Evolutionary conservation across 202 grass and related monocot species (phyloP).

Genomic region (Saccharum hybrid): DNA sequence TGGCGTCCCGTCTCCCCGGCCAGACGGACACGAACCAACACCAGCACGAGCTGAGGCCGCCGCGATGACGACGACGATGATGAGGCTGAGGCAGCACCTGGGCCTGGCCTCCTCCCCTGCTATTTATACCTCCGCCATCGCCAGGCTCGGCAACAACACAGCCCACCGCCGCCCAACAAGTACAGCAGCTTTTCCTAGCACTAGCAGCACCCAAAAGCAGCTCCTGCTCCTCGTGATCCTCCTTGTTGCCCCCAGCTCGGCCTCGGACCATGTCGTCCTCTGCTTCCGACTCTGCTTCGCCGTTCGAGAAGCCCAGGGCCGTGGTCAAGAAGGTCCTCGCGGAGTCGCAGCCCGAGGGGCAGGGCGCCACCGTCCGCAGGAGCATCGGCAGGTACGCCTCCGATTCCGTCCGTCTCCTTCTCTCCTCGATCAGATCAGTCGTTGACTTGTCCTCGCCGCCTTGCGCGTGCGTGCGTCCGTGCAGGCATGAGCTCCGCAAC

Average conservation of each 20-base stretch:
- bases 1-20: not conserved
- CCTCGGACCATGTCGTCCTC: slow-evolving; percentile 28
- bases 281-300: not conserved
- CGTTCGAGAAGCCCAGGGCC: slow-evolving; percentile 62
- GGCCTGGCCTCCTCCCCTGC: not conserved
- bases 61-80: slow-evolving; percentile 9
- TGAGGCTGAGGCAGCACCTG: slow-evolving; percentile 27
- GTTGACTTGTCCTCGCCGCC: not conserved
- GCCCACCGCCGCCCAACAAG: not conserved
- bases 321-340: slow-evolving; percentile 71
- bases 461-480: not conserved
- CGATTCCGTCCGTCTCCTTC: not conserved
- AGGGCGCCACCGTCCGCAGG: slow-evolving; percentile 80
- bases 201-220: too few relatives aligned
- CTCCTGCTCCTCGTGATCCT: not conserved
- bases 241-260: slow-evolving; percentile 20
- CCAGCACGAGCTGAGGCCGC: not conserved
- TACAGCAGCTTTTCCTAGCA: not conserved
- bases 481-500: slow-evolving; percentile 70
- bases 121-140: slow-evolving; percentile 53
- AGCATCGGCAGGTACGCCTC: slow-evolving; percentile 78
- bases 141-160: slow-evolving; percentile 17
- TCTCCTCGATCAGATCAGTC: not conserved
- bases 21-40: not conserved
- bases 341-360: slow-evolving; percentile 69